Base-by-base conservation (phyloP, 352 stramenopile species). In the Pythium coloratum region DNA sequence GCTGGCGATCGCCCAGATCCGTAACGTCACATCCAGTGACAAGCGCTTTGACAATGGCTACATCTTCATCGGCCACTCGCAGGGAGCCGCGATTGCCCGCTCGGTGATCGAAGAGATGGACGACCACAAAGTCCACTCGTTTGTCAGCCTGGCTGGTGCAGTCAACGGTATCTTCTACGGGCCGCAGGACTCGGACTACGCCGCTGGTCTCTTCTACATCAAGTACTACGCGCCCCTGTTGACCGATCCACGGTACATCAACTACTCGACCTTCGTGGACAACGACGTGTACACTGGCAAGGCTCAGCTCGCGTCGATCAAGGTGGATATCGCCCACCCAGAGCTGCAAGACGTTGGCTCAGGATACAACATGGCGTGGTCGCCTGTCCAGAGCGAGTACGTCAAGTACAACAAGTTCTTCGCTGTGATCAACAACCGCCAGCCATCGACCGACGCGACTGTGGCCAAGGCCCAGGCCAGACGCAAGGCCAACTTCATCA, bases 91-190 rank as follows among this genome's bases (percentile, higher is more conserved):
- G 2, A 46, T 86, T 16, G 73, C 73, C 0, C 78, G 76, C 24
- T 67, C 75, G 3, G 76, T 86, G 13, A 67, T 84, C 18, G 78
- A 84, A 55, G 71, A 81, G 40, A 86, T 86, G 76, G 70, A 84
- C 47, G 76, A 84, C 59, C 78, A 84, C 69, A 76, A 50, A 66
- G 75, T 84, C 32, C 64, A 75, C 54, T 68, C 61, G 40, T 64
- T 87, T n/a, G 70, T 84, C 50, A 81, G 71, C 57, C 61, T 87
- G 10, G 78, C 76, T 0, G 76, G 78, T 6, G 72, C 77, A 3
- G 70, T 79, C 33, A 85, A 84, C 59, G 75, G 78, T 18, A 61
- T 81, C 34, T 84, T 81, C 62, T 82, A 77, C 55, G 77, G 76
- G 6, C 72, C 74, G 0, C 76, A 85, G 47, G 47, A 44, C 0